Evolutionary conservation across 495 filamentous ascomycete genomes (phyloP).

Genomic region (Sphaerosporella brunnea): DNA sequence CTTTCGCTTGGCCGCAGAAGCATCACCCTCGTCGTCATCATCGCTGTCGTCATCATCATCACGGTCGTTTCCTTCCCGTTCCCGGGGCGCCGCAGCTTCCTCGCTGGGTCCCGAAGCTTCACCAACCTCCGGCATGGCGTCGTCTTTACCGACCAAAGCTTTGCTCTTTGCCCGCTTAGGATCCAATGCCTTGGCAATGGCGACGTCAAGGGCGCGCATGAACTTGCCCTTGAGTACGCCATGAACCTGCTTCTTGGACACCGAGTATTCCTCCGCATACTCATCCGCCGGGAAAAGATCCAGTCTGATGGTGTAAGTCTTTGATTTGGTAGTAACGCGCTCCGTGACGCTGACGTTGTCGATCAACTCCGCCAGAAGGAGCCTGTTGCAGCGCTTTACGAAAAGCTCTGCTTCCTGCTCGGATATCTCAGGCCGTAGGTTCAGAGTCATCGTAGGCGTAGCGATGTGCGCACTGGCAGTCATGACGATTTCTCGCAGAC

Average conservation of each 20-base stretch:
- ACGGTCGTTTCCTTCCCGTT: constrained; percentile 32
- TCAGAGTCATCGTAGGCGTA: constrained; percentile 82
- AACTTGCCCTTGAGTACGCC: constrained; percentile 63
- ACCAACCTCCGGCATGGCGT: constrained; percentile 66
- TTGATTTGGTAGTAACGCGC: constrained; percentile 52
- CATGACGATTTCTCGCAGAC: constrained; percentile 96
- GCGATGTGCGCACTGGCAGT: constrained; percentile 74
- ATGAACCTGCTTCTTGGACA: constrained; percentile 56
- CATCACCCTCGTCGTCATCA: constrained; percentile 62
- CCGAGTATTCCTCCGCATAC: constrained; percentile 71
- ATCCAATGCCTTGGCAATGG: constrained; percentile 61
- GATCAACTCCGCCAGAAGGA: constrained; percentile 70
- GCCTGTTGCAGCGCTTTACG: constrained; percentile 78
- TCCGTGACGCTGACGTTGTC: constrained; percentile 69
- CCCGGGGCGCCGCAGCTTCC: constrained; percentile 34
- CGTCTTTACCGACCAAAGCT: constrained; percentile 39
- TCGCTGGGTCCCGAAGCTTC: constrained; percentile 49
- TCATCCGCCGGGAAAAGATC: constrained; percentile 69
- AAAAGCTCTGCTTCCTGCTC: constrained; percentile 56
- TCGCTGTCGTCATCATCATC: constrained; percentile 52
- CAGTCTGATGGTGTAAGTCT: constrained; percentile 67
- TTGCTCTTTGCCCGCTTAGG: constrained; percentile 48
- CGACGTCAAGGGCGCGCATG: constrained; percentile 45
- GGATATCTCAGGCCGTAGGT: constrained; percentile 54
- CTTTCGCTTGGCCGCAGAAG: constrained; percentile 57